A percentile compares a stretch with the other conserved stretches of the same genome.
Evolutionary conservation across 176 grass and related monocot species (phyloP).

Genomic region (Elaeis guineensis): DNA sequence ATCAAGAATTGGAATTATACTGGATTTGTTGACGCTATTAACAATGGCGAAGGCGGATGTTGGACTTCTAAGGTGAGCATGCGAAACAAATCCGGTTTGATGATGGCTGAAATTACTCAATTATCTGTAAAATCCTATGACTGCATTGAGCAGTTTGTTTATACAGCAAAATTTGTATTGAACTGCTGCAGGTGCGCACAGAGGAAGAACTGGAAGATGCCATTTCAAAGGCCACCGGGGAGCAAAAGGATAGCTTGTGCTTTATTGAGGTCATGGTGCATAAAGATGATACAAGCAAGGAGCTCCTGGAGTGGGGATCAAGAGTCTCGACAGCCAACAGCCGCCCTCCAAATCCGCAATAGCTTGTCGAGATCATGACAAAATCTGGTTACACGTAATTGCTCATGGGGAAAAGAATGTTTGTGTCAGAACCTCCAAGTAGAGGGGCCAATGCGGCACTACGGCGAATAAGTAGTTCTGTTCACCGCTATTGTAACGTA

Average conservation of each 20-base stretch:
- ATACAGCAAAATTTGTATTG: not conserved
- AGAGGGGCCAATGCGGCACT: no score
- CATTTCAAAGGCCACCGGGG: conserved; percentile 3
- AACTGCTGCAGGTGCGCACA: not conserved
- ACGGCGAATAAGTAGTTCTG: no score
- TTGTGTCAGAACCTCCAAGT: no score
- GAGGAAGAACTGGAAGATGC: conserved; percentile 4
- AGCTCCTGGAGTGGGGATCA: conserved; percentile 3
- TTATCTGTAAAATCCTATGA: not conserved
- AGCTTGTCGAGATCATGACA: not conserved
- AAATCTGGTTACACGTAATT: no score
- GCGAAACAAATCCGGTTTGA: no score
- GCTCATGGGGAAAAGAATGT: no score
- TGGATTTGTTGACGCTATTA: conserved; percentile 4
- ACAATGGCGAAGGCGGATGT: not conserved
- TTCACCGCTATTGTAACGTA: no score
- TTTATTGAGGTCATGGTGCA: conserved; percentile 9
- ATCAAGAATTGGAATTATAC: conserved; percentile 15
- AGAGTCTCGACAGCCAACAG: conserved; percentile 1
- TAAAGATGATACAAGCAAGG: conserved; percentile 9
- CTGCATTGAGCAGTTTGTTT: not conserved
- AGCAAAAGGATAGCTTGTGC: not conserved
- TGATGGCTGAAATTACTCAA: no score
- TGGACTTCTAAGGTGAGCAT: conserved; percentile 5
- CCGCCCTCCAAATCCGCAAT: conserved; percentile 4